phyloP scores from a whole-genome alignment of 106 monocot genomes.

The Triglochin maritima region DNA sequence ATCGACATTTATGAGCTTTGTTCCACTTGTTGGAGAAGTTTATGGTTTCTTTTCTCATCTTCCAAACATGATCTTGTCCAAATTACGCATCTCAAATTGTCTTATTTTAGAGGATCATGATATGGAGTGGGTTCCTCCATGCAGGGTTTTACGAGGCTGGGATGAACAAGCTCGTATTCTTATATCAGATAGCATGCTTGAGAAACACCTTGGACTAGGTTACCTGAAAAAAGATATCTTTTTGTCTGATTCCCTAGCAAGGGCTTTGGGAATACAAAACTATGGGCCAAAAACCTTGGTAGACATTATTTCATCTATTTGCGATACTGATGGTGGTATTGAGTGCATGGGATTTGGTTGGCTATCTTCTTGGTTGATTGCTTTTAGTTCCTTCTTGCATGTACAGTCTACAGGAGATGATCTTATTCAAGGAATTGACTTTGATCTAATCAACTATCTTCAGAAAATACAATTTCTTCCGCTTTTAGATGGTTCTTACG shows the following conservation, averaged over 20 bases:
- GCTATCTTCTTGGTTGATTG: slow-evolving; percentile 64
- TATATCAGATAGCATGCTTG: slow-evolving; percentile 57
- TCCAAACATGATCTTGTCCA: slow-evolving; percentile 85
- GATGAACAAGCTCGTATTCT: slow-evolving; percentile 57
- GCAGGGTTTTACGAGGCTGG: slow-evolving; percentile 80
- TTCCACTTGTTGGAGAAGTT: slow-evolving; percentile 79
- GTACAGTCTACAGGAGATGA: slow-evolving; percentile 25
- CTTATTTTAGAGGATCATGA: slow-evolving; percentile 59
- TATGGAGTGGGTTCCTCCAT: slow-evolving; percentile 63
- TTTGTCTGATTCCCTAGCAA: slow-evolving; percentile 73
- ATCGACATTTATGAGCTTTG: slow-evolving; percentile 78
- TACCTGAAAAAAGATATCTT: slow-evolving; percentile 65
- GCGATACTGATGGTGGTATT: slow-evolving; percentile 26
- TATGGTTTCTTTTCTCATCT: slow-evolving; percentile 90
- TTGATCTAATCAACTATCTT: slow-evolving; percentile 45
- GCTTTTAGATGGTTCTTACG: slow-evolving; percentile 72
- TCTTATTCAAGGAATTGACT: slow-evolving; percentile 32
- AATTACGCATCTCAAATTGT: slow-evolving; percentile 62
- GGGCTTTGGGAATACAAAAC: slow-evolving; percentile 60
- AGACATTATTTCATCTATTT: slow-evolving; percentile 54
- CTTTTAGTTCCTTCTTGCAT: slow-evolving; percentile 29
- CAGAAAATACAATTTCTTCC: slow-evolving; percentile 69
- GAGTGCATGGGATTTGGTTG: slow-evolving; percentile 54
- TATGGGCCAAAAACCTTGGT: slow-evolving; percentile 72
- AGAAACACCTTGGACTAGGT: slow-evolving; percentile 75